Conservation (phyloP, 768 basidiomycete genomes). For the Psilocybe azurescens region DNA sequence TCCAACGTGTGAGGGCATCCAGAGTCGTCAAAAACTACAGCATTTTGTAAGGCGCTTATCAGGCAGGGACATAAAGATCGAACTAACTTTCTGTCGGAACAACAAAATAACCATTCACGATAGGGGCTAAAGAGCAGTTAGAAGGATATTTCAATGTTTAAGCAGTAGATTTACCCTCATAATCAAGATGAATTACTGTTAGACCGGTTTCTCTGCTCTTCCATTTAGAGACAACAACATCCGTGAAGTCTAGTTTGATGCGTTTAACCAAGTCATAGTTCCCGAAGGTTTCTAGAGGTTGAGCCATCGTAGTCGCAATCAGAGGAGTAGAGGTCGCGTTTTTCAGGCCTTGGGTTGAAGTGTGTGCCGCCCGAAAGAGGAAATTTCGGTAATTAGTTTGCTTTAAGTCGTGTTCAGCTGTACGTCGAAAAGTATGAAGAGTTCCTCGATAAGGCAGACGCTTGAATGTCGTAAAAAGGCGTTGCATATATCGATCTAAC, state of each 20-base stretch:
- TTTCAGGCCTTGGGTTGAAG: slow-evolving; percentile 16
- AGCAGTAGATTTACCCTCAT: slow-evolving; percentile 64
- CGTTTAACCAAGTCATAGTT: slow-evolving; percentile 86
- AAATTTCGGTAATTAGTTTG: slow-evolving; percentile 28
- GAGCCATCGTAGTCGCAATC: slow-evolving; percentile 31
- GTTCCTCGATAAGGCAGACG: slow-evolving; percentile 22
- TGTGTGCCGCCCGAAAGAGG: slow-evolving; percentile 35
- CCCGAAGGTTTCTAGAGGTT: slow-evolving; percentile 52
- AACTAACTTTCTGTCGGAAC: no score
- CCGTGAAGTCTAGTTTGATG: slow-evolving; percentile 78
- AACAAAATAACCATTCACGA: slow-evolving; percentile 94
- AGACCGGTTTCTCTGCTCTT: slow-evolving; percentile 86
- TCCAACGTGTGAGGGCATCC: no score
- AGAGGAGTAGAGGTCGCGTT: slow-evolving; percentile 12
- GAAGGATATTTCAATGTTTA: slow-evolving; percentile 4
- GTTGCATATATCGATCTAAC: slow-evolving; percentile 37
- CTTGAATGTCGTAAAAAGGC: slow-evolving; percentile 34
- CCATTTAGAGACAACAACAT: slow-evolving; percentile 88
- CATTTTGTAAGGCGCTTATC: no score
- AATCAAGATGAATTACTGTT: slow-evolving; percentile 88
- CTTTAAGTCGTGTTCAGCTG: slow-evolving; percentile 13
- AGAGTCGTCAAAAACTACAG: no score
- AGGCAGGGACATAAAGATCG: no score
- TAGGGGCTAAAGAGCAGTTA: slow-evolving; percentile 59
- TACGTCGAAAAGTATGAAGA: slow-evolving; percentile 20